Percentiles rank a stretch among this genome's conserved stretches.
Evolutionary conservation across 345 rosid genomes (phyloP).

Genomic region (Linum trigynum): DNA sequence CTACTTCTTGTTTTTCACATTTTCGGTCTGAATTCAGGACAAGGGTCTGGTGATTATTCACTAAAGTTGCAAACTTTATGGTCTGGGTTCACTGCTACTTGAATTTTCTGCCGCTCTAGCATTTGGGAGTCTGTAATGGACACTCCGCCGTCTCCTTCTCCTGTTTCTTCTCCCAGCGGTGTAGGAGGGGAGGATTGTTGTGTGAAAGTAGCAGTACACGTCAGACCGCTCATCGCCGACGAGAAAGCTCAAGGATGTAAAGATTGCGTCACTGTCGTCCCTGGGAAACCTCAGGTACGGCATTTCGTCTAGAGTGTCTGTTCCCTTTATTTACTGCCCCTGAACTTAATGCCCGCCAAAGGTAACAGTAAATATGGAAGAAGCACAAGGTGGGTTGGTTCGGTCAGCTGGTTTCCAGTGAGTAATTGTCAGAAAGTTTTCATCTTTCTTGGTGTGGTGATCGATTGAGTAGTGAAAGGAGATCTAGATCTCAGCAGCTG

Average conservation of each 20-base stretch:
- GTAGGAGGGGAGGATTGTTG: conserved; percentile 64
- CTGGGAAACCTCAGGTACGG: conserved; percentile 94
- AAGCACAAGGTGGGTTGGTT: background rate
- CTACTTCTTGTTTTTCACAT: conserved; percentile 8
- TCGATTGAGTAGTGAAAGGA: conserved; percentile 4
- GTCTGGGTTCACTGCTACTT: conserved; percentile 1
- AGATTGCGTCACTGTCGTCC: conserved; percentile 79
- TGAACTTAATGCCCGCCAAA: background rate
- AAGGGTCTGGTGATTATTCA: conserved; percentile 20
- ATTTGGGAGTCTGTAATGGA: conserved; percentile 14
- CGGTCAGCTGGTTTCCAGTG: background rate
- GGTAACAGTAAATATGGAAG: background rate
- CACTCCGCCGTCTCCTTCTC: conserved; percentile 17
- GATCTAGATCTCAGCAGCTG: conserved; percentile 40
- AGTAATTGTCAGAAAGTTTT: background rate
- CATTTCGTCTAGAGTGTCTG: conserved; percentile 14
- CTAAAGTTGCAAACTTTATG: background rate
- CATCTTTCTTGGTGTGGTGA: background rate
- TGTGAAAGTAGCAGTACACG: conserved; percentile 91
- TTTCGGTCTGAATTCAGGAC: conserved; percentile 14
- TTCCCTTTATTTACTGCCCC: background rate
- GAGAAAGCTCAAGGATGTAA: conserved; percentile 86
- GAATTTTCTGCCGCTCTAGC: background rate
- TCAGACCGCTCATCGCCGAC: conserved; percentile 93
- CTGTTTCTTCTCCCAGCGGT: conserved; percentile 16